Base-by-base conservation (phyloP, 345 rosid species). In the Cardiospermum halicacabum region DNA sequence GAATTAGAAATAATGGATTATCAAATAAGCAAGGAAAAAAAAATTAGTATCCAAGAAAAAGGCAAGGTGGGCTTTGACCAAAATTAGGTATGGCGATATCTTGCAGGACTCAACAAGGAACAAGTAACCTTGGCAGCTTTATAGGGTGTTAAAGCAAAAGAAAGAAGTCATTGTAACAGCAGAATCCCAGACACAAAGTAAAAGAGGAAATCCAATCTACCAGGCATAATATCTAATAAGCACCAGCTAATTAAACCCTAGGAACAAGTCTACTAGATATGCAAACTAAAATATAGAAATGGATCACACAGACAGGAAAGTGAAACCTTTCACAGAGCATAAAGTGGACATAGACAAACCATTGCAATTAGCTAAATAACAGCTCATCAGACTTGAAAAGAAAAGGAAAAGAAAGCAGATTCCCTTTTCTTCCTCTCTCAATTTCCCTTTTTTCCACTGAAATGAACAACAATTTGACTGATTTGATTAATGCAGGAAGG, bases 291-390 rank as follows among this genome's bases (percentile, higher is more conserved):
- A 77, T 53, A 58, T 78, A 62, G 83, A 80, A 81, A 74, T 81
- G 74, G 75, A 66, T 74, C 78, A 32, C 53, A 49, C 67, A 80
- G 84, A 84, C 85, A 83, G 68, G 86, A 92, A 86, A 86, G 86
- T 91, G 80, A 91, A 86, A 72, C 77, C 90, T 92, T 89, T 89
- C 87, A 47, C 51, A 85, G 92, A 83, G 91, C 80, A 92, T 89
- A 92, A 87, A 92, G 95, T 77, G 70, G 72, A 64, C 71, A 24
- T 16, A 43, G 66, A 78, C 77, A 79, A 83, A 77, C 80, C 53
- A 82, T 68, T 77, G 69, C 78, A 74, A n/a, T 74, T 82, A 76
- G 83, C 81, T 73, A 78, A 78, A 70, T 69, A 82, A 80, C 96
- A 89, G 91, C 85, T 80, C 88, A 78, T 37, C 48, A 72, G 71